Percentiles rank a stretch among this genome's conserved stretches.
These are phyloP conservation scores for Colletotrichum destructivum DNA, from an alignment of 2,329 filamentous ascomycete species.

Conservation along the genomic window DNA sequence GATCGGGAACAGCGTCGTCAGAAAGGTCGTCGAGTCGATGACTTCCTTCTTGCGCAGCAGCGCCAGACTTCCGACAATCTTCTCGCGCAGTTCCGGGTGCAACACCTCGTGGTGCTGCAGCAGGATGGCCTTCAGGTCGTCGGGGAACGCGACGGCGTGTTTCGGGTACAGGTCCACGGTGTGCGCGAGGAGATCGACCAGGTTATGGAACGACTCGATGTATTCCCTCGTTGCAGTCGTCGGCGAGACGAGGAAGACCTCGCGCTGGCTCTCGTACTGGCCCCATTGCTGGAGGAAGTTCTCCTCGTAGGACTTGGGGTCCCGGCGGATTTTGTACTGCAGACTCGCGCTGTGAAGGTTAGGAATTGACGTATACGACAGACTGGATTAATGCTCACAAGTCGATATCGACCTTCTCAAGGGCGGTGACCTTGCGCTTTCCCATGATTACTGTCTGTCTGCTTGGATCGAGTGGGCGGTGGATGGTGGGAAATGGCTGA, in stretches of 20 bases:
- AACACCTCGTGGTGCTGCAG: constrained; percentile 86
- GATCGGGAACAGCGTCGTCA: constrained; percentile 95
- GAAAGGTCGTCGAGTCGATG: constrained; percentile 85
- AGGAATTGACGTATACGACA: constrained; percentile 42
- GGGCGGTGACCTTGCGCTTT: constrained; percentile 90
- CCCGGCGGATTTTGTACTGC: constrained; percentile 91
- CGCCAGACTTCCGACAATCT: constrained; percentile 92
- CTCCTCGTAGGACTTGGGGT: constrained; percentile 91
- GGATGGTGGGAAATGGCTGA: constrained; percentile 12
- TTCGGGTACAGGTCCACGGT: constrained; percentile 93
- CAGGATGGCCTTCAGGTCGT: constrained; percentile 86
- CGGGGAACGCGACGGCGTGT: constrained; percentile 82
- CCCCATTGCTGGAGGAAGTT: constrained; percentile 91
- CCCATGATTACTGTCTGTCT: constrained; percentile 68
- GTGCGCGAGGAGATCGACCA: constrained; percentile 94
- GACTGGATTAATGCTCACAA: constrained; percentile 64
- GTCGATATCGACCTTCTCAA: constrained; percentile 96
- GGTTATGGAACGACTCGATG: constrained; percentile 87
- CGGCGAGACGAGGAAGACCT: constrained; percentile 91
- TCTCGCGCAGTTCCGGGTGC: constrained; percentile 89
- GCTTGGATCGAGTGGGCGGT: constrained; percentile 3
- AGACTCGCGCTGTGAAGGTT: constrained; percentile 77
- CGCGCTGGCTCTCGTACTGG: constrained; percentile 91
- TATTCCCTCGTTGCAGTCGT: constrained; percentile 83
- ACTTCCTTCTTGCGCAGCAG: constrained; percentile 92